phyloP scores from a whole-genome alignment of 139 green algal genomes.

The Coelastrella sp. region DNA sequence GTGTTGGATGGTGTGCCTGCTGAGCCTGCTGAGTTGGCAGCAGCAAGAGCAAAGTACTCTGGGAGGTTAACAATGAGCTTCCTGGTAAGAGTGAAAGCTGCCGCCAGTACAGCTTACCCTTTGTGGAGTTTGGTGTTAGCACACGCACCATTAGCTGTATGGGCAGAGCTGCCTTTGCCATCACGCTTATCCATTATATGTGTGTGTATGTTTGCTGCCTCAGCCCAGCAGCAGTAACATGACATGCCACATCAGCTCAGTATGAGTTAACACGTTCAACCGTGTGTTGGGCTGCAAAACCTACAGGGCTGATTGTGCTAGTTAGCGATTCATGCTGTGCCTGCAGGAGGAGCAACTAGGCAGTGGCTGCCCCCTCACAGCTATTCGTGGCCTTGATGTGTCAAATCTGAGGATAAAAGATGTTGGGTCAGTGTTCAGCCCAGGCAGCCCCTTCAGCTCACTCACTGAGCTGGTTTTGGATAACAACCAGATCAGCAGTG shows the following conservation, averaged over 20 bases:
- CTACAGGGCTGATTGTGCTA: too few relatives aligned
- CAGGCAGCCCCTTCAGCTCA: conserved; percentile 53
- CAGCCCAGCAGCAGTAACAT: too few relatives aligned
- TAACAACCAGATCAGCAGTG: conserved; percentile 62
- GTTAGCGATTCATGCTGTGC: background rate
- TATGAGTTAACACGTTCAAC: too few relatives aligned
- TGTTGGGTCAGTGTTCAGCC: conserved; percentile 64
- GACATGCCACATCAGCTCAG: too few relatives aligned
- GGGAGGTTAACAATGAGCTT: conserved; percentile 78
- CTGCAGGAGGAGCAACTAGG: conserved; percentile 65
- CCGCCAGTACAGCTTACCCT: too few relatives aligned
- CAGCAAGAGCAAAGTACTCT: conserved; percentile 71
- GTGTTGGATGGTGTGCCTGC: conserved; percentile 80
- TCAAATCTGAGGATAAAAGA: conserved; percentile 66
- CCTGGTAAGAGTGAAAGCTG: conserved; percentile 52
- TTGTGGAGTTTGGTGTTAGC: too few relatives aligned
- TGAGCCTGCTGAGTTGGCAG: conserved; percentile 71
- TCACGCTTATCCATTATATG: too few relatives aligned
- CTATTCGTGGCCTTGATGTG: conserved; percentile 75
- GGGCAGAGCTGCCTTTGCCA: too few relatives aligned
- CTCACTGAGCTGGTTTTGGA: conserved; percentile 75
- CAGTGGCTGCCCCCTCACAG: conserved; percentile 64
- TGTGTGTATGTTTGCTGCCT: too few relatives aligned
- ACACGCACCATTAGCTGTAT: too few relatives aligned
- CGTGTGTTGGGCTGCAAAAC: too few relatives aligned